A percentile compares a stretch with the other conserved stretches of the same genome.
These are phyloP conservation scores for Pythium aquatile DNA, from an alignment of 352 stramenopile species.

Conservation along the genomic window DNA sequence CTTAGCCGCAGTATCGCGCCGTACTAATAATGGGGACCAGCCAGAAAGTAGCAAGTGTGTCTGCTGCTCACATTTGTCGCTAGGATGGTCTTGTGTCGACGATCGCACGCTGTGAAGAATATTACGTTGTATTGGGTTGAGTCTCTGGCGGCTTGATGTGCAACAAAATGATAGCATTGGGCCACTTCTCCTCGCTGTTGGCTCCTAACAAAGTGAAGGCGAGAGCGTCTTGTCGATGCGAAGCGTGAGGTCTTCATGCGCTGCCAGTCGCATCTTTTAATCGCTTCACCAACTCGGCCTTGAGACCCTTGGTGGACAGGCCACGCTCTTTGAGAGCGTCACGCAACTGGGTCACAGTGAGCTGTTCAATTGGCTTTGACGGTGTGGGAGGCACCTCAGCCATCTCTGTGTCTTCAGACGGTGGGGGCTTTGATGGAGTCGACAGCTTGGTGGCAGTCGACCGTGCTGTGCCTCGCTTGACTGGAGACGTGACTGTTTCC, in stretches of 20 bases:
- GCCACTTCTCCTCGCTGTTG: neutral
- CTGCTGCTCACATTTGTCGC: neutral
- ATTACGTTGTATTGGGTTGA: slow-evolving; percentile 20
- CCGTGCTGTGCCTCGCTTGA: neutral
- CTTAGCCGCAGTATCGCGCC: slow-evolving; percentile 66
- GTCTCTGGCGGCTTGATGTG: neutral
- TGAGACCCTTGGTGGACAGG: slow-evolving; percentile 78
- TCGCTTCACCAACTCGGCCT: slow-evolving; percentile 77
- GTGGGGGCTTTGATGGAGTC: slow-evolving; percentile 20
- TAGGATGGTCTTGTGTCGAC: slow-evolving; percentile 5
- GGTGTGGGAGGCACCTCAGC: slow-evolving; percentile 56
- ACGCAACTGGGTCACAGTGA: slow-evolving; percentile 68
- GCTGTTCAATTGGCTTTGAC: slow-evolving; percentile 72
- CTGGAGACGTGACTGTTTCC: slow-evolving; percentile 9
- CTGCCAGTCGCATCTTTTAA: slow-evolving; percentile 62
- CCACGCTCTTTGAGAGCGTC: slow-evolving; percentile 76
- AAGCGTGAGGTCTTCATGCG: slow-evolving; percentile 10
- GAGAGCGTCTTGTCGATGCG: neutral
- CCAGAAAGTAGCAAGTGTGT: neutral
- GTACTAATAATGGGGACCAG: slow-evolving; percentile 36
- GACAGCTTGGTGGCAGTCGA: neutral
- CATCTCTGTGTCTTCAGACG: slow-evolving; percentile 55
- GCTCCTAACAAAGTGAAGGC: neutral
- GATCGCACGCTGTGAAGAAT: slow-evolving; percentile 14
- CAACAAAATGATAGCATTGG: neutral